A percentile compares a stretch with the other conserved stretches of the same genome.
These are phyloP conservation scores for Coniochaeta hoffmannii DNA, from an alignment of 2,329 filamentous ascomycete genomes.

Conservation along the genomic window DNA sequence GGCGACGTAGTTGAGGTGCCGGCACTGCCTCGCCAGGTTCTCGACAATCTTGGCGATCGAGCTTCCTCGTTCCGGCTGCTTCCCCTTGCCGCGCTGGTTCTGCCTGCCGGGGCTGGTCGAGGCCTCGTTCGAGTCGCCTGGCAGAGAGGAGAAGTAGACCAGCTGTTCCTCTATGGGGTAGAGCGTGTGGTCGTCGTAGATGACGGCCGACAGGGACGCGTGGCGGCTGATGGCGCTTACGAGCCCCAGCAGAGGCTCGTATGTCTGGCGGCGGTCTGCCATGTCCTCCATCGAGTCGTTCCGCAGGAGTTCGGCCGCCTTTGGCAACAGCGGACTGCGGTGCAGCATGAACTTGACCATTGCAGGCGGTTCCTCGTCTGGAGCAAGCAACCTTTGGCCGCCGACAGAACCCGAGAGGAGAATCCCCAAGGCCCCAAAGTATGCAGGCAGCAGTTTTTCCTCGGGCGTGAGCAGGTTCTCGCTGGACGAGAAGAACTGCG, in stretches of 20 bases:
- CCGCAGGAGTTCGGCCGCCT: slow-evolving; percentile 16
- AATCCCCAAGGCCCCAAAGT: slow-evolving; percentile 9
- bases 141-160: slow-evolving; percentile 22
- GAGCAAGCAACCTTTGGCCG: background rate
- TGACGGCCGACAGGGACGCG: slow-evolving; percentile 18
- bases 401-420: slow-evolving; percentile 5
- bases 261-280: slow-evolving; percentile 18
- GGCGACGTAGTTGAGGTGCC: slow-evolving; percentile 21
- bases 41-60: slow-evolving; percentile 17
- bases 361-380: background rate
- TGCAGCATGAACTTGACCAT: slow-evolving; percentile 10
- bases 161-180: slow-evolving; percentile 27
- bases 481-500: background rate
- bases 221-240: slow-evolving; percentile 25
- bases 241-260: slow-evolving; percentile 30
- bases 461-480: background rate
- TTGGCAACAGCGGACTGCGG: slow-evolving; percentile 17
- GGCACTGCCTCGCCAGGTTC: slow-evolving; percentile 22
- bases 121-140: too few relatives aligned
- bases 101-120: background rate
- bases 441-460: background rate
- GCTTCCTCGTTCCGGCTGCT: slow-evolving; percentile 15
- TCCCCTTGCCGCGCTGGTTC: background rate
- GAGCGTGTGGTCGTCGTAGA: slow-evolving; percentile 24
- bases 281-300: slow-evolving; percentile 21